Evolutionary conservation across 176 grass and related monocot genomes (phyloP).

Genomic region (Zoysia japonica): DNA sequence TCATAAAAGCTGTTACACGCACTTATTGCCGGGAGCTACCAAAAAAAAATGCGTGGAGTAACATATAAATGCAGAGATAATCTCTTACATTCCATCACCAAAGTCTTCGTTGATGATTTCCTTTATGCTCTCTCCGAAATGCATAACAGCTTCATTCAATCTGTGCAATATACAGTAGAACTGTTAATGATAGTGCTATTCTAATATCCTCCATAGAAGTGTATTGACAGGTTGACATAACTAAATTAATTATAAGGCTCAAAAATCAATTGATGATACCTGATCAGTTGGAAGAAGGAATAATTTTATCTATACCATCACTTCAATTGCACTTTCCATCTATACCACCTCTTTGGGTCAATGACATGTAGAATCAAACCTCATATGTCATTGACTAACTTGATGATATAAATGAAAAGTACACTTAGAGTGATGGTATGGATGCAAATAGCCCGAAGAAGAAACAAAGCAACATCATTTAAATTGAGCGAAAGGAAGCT

Average conservation of each 20-base stretch:
- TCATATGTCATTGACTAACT: too few relatives aligned
- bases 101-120: slow-evolving; percentile 98
- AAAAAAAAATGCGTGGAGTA: not conserved
- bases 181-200: slow-evolving; percentile 3
- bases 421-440: too few relatives aligned
- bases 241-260: not conserved
- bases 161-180: slow-evolving; percentile 39
- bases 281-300: slow-evolving; percentile 16
- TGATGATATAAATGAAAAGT: too few relatives aligned
- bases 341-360: too few relatives aligned
- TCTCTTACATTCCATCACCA: slow-evolving; percentile 95
- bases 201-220: not conserved
- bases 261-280: not conserved
- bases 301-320: too few relatives aligned
- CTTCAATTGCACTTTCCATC: too few relatives aligned
- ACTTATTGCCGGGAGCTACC: not conserved
- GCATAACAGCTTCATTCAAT: slow-evolving; percentile 97
- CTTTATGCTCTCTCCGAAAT: slow-evolving; percentile 99
- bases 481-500: not conserved
- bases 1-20: not conserved
- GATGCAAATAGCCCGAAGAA: too few relatives aligned
- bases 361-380: too few relatives aligned
- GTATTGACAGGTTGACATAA: not conserved
- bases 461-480: not conserved
- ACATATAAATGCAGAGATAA: too few relatives aligned